Evolutionary conservation across 495 filamentous ascomycete species (phyloP), one percentile per base, ranked within the genome.

Genomic region (Cercophora scortea): DNA sequence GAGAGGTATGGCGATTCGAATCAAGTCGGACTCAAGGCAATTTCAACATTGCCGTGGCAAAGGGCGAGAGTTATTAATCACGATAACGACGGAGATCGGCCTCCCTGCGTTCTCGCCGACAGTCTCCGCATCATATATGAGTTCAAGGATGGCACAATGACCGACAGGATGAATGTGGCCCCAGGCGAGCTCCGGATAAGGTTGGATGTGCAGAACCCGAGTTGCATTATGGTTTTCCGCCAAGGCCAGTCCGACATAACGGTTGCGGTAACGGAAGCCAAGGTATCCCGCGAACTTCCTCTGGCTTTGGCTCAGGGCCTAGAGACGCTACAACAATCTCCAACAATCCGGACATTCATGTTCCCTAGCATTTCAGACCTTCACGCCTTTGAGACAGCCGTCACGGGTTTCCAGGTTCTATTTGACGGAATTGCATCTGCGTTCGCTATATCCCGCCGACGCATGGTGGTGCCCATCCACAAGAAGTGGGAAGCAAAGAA

Each of bases 381-480:
- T 6, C 89, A 95, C 62, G 63, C 70, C 15, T 95, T 95, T 59
- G 80, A 95, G 65, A 71, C 69, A 15, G 82, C 88, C 13, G 68
- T 94, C 39, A 94, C 89, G 2, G 88, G 89, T 1, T 93, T 85
- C 68, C 63, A 68, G 17, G 85, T 92, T 3, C 70, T 86, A 4
- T 94, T 84, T 56, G 89, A 94, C 59, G 82, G 83, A 36, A 67
- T 85, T 42, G 89, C 86, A 9, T 71, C 79, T 0, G 83, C 78
- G 4, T 89, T 94, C 59, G 79, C 84, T 52, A 93, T 95, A 51
- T 83, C 89, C 3, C 87, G 89, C n/a, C 80, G 88, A 42, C 80
- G 87, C 52, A 89, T 86, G 79, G 85, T 93, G 18, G 87, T 92
- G n/a, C 88, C 88, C 0, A 88, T 92, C 46, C 83, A 90, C 68